Evolutionary conservation across 1,284 basidiomycete species (phyloP), one percentile per base, ranked within the genome.

Genomic region (Takashimella koratensis): DNA sequence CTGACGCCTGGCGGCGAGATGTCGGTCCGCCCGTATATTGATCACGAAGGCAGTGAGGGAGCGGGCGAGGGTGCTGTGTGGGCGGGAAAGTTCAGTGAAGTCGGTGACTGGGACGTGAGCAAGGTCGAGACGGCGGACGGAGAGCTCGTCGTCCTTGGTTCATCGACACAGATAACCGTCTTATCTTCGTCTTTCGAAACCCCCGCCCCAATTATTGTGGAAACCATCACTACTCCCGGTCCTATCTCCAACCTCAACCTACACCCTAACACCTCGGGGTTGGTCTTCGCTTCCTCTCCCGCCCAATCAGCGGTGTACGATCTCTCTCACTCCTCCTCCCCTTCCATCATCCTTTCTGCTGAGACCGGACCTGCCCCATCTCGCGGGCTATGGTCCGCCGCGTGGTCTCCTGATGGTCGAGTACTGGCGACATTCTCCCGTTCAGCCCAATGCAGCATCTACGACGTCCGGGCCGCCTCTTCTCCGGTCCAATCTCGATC

Each of bases 381-480:
- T 36, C 10, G 71, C 43, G 70, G 67, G 0, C 43, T 71, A 5
- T 77, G 76, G 76, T 65, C 62, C 12, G 60, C 63, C 1, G 63
- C 64, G 3, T 79, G 77, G 74, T 69, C 66, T 49, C n/a, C 47
- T 1, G 73, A 77, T 43, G 76, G 77, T 2, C 57, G 63, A 10
- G 45, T 59, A 1, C 55, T 78, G 5, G 73, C 65, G 12, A 67
- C 62, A 0, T 63, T 76, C 8, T 68, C 67, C 16, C 70, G 67
- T 54, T 74, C 74, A 46, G 76, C 75, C 5, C 62, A 52, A 4
- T 52, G 65, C 41, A 67, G 67, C 42, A 51, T 76, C 40, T 79
- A 67, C 64, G 71, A 76, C 12, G 65, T 75, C 2, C 60, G 77
- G 5, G 45, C 62, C 0, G 58, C 59, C 12, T 49, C 57, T 2